Conservation (phyloP, 495 filamentous ascomycete species). For the Recurvomyces mirabilis region DNA sequence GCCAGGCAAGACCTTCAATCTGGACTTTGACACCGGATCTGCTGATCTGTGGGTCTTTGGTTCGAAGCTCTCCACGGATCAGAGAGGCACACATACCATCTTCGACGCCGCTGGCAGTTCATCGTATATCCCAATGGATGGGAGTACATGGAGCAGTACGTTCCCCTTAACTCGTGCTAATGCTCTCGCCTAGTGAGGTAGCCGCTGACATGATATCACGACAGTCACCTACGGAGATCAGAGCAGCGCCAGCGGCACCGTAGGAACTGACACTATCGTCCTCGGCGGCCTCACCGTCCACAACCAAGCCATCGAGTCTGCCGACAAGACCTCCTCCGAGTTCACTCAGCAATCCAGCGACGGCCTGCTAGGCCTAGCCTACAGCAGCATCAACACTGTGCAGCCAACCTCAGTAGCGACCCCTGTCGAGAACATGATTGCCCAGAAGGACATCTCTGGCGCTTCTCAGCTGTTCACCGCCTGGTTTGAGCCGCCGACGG, state of each 20-base stretch:
- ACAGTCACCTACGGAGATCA: constrained; percentile 66
- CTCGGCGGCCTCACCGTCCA: constrained; percentile 60
- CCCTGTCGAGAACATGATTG: constrained; percentile 67
- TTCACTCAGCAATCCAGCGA: constrained; percentile 52
- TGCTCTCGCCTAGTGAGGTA: no score
- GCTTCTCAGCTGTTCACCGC: constrained; percentile 43
- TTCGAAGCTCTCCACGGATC: not conserved
- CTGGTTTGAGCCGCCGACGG: not conserved
- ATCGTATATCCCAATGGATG: constrained; percentile 43
- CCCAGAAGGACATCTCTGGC: constrained; percentile 51
- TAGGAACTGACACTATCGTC: constrained; percentile 57
- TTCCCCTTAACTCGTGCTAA: no score
- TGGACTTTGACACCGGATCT: constrained; percentile 72
- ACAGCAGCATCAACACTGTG: constrained; percentile 55
- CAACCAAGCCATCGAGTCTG: constrained; percentile 58
- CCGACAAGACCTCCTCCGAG: constrained; percentile 49
- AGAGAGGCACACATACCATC: constrained; percentile 5
- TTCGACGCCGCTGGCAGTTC: constrained; percentile 52
- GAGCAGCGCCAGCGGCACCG: constrained; percentile 56
- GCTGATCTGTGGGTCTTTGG: constrained; percentile 59
- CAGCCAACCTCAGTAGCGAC: constrained; percentile 50
- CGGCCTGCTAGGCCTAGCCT: constrained; percentile 65
- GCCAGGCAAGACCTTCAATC: constrained; percentile 50
- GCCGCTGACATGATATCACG: no score
- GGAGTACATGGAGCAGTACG: constrained; percentile 54